These are phyloP conservation scores for Calonectria montana DNA, from an alignment of 2,329 filamentous ascomycete genomes.

Conservation along the genomic window DNA sequence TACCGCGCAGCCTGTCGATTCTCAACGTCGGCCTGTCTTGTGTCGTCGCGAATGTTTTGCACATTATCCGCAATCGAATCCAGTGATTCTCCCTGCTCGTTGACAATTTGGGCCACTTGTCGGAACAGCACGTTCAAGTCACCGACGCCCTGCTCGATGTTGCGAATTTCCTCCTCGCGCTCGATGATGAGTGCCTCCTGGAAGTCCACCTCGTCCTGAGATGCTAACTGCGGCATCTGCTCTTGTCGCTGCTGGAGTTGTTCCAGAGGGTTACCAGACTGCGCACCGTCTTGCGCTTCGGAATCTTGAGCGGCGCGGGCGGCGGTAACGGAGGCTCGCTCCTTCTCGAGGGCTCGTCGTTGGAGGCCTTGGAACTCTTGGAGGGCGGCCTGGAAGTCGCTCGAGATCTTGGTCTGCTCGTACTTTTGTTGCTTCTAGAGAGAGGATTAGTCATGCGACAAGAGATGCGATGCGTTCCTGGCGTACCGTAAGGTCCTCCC, in stretches of 20 bases:
- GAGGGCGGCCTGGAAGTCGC: constrained; percentile 90
- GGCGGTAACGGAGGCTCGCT: constrained; percentile 86
- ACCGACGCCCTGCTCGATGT: constrained; percentile 95
- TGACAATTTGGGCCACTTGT: constrained; percentile 97
- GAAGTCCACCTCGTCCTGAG: constrained; percentile 96
- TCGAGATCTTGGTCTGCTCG: constrained; percentile 93
- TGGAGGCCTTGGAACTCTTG: constrained; percentile 95
- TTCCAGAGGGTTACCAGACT: constrained; percentile 57
- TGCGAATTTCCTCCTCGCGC: constrained; percentile 95
- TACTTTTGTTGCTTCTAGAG: constrained; percentile 91
- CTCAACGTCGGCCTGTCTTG: constrained; percentile 86
- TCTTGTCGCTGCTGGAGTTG: constrained; percentile 73
- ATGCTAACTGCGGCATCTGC: constrained; percentile 78
- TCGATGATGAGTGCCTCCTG: constrained; percentile 96
- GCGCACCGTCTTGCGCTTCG: constrained; percentile 49
- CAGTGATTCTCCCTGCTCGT: constrained; percentile 90
- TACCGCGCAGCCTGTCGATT: constrained; percentile 87
- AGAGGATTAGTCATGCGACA: constrained; percentile 24
- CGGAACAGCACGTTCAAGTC: constrained; percentile 97
- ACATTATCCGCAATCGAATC: constrained; percentile 92
- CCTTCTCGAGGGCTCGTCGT: constrained; percentile 89
- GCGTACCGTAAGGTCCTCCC: constrained; percentile 82
- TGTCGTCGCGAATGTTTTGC: constrained; percentile 83
- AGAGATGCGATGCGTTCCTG: not conserved
- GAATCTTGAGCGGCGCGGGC: constrained; percentile 83